Base-by-base conservation (phyloP, 2,329 filamentous ascomycete genomes). In the Fusarium continuum region DNA sequence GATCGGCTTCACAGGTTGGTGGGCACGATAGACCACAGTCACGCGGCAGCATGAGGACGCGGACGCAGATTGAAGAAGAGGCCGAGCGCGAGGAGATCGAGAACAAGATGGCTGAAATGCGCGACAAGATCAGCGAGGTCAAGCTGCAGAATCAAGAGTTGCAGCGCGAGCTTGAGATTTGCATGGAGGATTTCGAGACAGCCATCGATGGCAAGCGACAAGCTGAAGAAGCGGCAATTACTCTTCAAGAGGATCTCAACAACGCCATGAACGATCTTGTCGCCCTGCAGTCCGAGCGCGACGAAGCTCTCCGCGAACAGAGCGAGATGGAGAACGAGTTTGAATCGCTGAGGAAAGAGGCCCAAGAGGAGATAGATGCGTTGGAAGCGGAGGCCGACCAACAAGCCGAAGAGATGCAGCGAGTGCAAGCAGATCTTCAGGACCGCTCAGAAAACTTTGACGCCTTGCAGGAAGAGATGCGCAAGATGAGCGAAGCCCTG, bases 391-490 rank as follows among this genome's bases (percentile, higher is more conserved):
- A 96, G 60, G 83, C 89, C 5, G 91, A 93, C 50, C 85, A 90
- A 71, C 89, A 90, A 58, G 85, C 86, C 38, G 85, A 88, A 6
- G 91, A 94, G 67, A 86, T 89, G 35, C 84, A 90, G 65, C 85
- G 87, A 13, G 78, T 95, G 22, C 85, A 90, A 54, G 82, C 85
- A 13, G 91, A 95, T 34, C 79, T 97, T 13, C 85, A 87, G 60
- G 90, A 91, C 63, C 87, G 90, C 47, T 88, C 88, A 11, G 93
- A 98, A 72, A 96, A 95, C 73, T 94, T 97, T 75, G 88, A 90
- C 64, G 91, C 92, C n/a, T 79, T 99, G 48, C 94, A 98, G 73
- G 88, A 90, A 56, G 95, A 98, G 80, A 95, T 99, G 89, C 91
- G 93, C 63, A 90, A 89, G 68, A 90, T 97, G 77, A 96, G 91